These are phyloP conservation scores for Corylus americana DNA, from an alignment of 306 rosid species.

Conservation along the genomic window DNA sequence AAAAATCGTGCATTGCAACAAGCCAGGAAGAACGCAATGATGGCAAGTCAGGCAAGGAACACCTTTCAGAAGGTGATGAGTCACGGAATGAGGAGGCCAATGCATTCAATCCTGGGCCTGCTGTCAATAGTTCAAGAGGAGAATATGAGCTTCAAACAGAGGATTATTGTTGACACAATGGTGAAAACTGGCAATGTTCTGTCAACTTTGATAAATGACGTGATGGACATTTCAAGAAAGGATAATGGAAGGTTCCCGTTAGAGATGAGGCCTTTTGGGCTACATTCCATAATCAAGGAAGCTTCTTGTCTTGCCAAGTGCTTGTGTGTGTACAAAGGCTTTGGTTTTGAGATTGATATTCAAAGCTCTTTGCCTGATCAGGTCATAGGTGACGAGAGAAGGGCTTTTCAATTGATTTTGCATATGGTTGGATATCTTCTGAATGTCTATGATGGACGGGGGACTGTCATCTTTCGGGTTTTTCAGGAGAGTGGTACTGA, in stretches of 20 bases:
- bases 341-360: slow-evolving; percentile 69
- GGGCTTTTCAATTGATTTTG: slow-evolving; percentile 96
- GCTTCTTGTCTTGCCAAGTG: slow-evolving; percentile 95
- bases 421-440: slow-evolving; percentile 94
- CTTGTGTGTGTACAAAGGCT: slow-evolving; percentile 73
- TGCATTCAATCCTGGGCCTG: slow-evolving; percentile 94
- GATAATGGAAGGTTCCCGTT: slow-evolving; percentile 75
- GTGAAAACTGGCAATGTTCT: slow-evolving; percentile 81
- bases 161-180: slow-evolving; percentile 82
- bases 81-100: slow-evolving; percentile 98
- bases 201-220: slow-evolving; percentile 86
- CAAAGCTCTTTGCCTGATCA: slow-evolving; percentile 81
- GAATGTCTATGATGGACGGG: slow-evolving; percentile 56
- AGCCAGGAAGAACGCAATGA: slow-evolving; percentile 82
- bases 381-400: slow-evolving; percentile 90
- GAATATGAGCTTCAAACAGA: slow-evolving; percentile 64
- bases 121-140: slow-evolving; percentile 83
- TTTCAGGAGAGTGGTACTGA: slow-evolving; percentile 73
- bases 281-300: slow-evolving; percentile 83
- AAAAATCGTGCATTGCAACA: slow-evolving; percentile 93
- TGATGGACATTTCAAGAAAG: slow-evolving; percentile 77
- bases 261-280: slow-evolving; percentile 74
- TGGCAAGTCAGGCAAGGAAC: slow-evolving; percentile 94
- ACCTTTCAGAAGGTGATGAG: slow-evolving; percentile 97
- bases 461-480: slow-evolving; percentile 59